phyloP scores from a whole-genome alignment of 2,329 filamentous ascomycete genomes.

The Microcera coccophila region DNA sequence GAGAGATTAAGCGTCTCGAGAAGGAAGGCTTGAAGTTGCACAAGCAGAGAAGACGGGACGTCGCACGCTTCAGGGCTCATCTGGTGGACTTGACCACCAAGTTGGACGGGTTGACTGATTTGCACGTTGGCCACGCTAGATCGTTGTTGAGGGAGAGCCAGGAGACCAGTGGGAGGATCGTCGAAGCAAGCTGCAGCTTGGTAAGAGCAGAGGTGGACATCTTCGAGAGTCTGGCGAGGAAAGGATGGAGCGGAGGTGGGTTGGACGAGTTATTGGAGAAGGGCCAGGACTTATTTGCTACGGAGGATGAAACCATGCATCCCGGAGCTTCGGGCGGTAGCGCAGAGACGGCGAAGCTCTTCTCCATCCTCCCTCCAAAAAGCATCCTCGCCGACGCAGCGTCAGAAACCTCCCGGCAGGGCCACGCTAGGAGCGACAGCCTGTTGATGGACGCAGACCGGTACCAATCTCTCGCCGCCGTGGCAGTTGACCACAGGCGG shows the following conservation, averaged over 20 bases:
- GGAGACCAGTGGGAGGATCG: slow-evolving; percentile 58
- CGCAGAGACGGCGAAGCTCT: slow-evolving; percentile 47
- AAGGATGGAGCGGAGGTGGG: slow-evolving; percentile 64
- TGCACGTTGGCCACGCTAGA: slow-evolving; percentile 59
- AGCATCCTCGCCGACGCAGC: slow-evolving; percentile 56
- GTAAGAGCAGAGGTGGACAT: slow-evolving; percentile 68
- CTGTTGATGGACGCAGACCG: slow-evolving; percentile 49
- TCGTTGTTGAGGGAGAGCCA: slow-evolving; percentile 60
- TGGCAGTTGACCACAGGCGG: slow-evolving; percentile 32
- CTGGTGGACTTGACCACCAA: slow-evolving; percentile 59
- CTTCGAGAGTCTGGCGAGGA: slow-evolving; percentile 62
- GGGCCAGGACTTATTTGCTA: slow-evolving; percentile 58
- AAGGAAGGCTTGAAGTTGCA: slow-evolving; percentile 62
- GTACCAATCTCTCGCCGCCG: slow-evolving; percentile 56
- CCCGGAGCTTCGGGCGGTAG: slow-evolving; percentile 33
- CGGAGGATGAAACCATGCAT: slow-evolving; percentile 33
- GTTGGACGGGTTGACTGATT: slow-evolving; percentile 58
- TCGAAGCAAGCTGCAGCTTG: slow-evolving; percentile 62
- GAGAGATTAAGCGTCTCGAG: slow-evolving; percentile 60
- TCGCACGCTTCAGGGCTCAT: slow-evolving; percentile 59
- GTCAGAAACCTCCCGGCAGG: slow-evolving; percentile 35
- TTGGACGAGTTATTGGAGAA: slow-evolving; percentile 63
- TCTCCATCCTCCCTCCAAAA: slow-evolving; percentile 61
- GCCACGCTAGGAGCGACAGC: slow-evolving; percentile 51
- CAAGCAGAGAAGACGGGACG: slow-evolving; percentile 56